Percentiles rank a stretch among this genome's conserved stretches.
Evolutionary conservation across 1,139 yeast species (phyloP).

Genomic region (Hyphopichia wangnamkhiaoensis): DNA sequence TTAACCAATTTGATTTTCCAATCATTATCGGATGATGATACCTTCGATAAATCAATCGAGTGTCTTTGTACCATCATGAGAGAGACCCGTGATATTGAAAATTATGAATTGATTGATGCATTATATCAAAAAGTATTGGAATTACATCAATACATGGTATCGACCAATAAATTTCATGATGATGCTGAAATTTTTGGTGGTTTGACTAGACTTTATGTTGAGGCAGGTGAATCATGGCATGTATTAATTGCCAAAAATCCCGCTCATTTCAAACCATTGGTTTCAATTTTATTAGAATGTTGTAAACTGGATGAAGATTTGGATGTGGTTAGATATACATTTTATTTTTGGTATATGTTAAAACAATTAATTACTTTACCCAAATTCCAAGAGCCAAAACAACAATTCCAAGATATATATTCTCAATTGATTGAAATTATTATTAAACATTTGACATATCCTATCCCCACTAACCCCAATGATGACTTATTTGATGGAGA

Average conservation of each 20-base stretch:
- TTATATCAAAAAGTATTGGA: constrained; percentile 68
- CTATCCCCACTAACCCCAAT: constrained; percentile 47
- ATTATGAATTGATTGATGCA: constrained; percentile 60
- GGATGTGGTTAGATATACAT: constrained; percentile 87
- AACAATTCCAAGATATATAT: constrained; percentile 61
- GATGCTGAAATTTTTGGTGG: constrained; percentile 75
- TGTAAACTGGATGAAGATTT: constrained; percentile 71
- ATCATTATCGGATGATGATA: constrained; percentile 62
- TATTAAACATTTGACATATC: constrained; percentile 75
- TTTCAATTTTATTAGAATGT: constrained; percentile 69
- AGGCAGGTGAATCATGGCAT: constrained; percentile 97
- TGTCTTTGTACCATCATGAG: constrained; percentile 76
- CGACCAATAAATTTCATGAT: constrained; percentile 40
- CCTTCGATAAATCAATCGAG: constrained; percentile 86
- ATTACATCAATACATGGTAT: constrained; percentile 51
- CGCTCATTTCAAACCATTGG: constrained; percentile 67
- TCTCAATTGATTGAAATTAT: constrained; percentile 65
- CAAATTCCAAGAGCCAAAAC: constrained; percentile 61
- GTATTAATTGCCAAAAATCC: constrained; percentile 79
- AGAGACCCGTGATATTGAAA: constrained; percentile 78
- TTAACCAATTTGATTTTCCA: constrained; percentile 69
- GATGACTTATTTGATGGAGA: constrained; percentile 54
- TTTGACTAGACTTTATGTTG: constrained; percentile 76
- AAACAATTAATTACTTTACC: constrained; percentile 71
- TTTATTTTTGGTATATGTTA: constrained; percentile 86